phyloP scores from a whole-genome alignment of 768 basidiomycete genomes.

The Russula virescens region DNA sequence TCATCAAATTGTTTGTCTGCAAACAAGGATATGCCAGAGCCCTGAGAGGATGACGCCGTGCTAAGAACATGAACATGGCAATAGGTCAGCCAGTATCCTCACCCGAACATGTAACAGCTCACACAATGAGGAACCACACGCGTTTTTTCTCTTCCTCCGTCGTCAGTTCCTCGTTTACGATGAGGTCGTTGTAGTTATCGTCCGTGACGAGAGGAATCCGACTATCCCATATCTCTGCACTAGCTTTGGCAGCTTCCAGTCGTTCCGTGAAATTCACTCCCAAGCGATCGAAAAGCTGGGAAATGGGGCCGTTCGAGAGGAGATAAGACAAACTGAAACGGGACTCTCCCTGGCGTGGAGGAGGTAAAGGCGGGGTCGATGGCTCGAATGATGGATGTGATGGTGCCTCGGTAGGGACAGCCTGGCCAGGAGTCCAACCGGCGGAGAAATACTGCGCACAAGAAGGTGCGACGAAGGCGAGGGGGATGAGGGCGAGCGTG shows the following conservation, averaged over 20 bases:
- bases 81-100: background rate
- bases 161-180: conserved; percentile 63
- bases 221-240: conserved; percentile 53
- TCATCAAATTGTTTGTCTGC: conserved; percentile 72
- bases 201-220: conserved; percentile 79
- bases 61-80: conserved; percentile 32
- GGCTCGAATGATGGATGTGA: conserved; percentile 24
- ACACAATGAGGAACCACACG: conserved; percentile 79
- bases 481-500: conserved; percentile 9
- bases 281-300: conserved; percentile 45
- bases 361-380: conserved; percentile 1
- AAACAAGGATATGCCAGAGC: conserved; percentile 61
- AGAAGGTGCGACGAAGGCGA: conserved; percentile 31
- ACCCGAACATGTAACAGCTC: conserved; percentile 26
- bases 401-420: conserved; percentile 30
- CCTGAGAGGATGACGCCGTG: conserved; percentile 50
- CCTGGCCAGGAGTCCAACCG: conserved; percentile 78
- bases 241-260: conserved; percentile 32
- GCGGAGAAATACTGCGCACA: conserved; percentile 71
- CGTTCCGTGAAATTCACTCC: conserved; percentile 71
- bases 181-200: conserved; percentile 65
- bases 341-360: conserved; percentile 4
- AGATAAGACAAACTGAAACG: conserved; percentile 30
- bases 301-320: conserved; percentile 50
- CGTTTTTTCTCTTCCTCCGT: conserved; percentile 57